These are phyloP conservation scores for Acacia concinna DNA, from an alignment of 331 rosid species.

Conservation along the genomic window DNA sequence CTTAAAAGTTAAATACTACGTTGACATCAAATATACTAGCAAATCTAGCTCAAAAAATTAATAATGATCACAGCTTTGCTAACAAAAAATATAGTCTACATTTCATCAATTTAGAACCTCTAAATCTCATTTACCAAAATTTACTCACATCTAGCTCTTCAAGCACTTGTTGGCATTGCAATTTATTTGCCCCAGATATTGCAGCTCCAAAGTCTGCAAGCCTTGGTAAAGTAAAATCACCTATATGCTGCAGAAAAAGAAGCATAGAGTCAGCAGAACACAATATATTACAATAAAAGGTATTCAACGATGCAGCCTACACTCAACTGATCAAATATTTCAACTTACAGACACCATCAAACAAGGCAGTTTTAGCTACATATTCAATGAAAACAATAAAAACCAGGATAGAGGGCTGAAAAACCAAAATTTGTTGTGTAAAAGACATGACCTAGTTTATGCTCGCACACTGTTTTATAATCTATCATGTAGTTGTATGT, in stretches of 20 bases:
- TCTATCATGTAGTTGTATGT: not conserved
- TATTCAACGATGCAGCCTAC: not conserved
- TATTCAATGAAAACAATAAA: not conserved
- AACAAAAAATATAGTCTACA: slow-evolving; percentile 20
- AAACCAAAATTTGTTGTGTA: not conserved
- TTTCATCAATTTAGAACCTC: not conserved
- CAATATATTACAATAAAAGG: slow-evolving; percentile 1
- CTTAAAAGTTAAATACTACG: slow-evolving; percentile 15
- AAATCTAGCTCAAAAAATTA: slow-evolving; percentile 13
- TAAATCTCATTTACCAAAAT: slow-evolving; percentile 21
- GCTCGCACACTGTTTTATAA: not conserved
- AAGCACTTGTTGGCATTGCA: slow-evolving; percentile 95
- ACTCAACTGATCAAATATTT: slow-evolving; percentile 5
- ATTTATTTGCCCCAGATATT: slow-evolving; percentile 97
- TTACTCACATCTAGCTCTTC: slow-evolving; percentile 95
- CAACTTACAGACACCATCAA: slow-evolving; percentile 21
- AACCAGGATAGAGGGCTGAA: not conserved
- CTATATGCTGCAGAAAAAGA: slow-evolving; percentile 77
- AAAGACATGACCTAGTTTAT: not conserved
- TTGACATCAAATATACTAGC: not conserved
- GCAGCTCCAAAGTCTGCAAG: slow-evolving; percentile 99
- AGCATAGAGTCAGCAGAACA: slow-evolving; percentile 15
- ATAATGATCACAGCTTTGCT: slow-evolving; percentile 2
- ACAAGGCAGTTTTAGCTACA: slow-evolving; percentile 10
- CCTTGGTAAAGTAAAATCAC: slow-evolving; percentile 94